Percentiles rank a stretch among this genome's conserved stretches.
Conservation (phyloP, 768 basidiomycete genomes). For the Collybiopsis luxurians region DNA sequence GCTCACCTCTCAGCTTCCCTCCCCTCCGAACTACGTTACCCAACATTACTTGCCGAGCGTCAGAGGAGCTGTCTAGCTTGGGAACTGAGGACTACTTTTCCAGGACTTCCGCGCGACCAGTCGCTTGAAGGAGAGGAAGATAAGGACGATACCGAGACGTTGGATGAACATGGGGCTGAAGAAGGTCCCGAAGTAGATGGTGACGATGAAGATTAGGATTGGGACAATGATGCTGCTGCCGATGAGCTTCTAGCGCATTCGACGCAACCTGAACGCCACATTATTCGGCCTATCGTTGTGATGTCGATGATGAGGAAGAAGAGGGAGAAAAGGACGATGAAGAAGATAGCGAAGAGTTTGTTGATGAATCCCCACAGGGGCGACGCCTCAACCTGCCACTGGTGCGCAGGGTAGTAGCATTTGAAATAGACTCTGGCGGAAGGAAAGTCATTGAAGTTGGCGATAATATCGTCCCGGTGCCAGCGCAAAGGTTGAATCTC, state of each 20-base stretch:
- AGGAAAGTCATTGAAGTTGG: background rate
- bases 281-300: background rate
- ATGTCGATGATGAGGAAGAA: constrained; percentile 15
- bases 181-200: constrained; percentile 18
- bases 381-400: background rate
- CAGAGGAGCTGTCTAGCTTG: constrained; percentile 39
- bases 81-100: constrained; percentile 15
- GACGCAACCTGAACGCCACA: background rate
- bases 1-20: constrained; percentile 19
- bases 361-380: constrained; percentile 23
- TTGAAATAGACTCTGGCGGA: constrained; percentile 13
- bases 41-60: constrained; percentile 39
- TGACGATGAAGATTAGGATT: constrained; percentile 20
- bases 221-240: constrained; percentile 16
- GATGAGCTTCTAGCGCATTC: background rate
- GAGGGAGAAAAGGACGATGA: constrained; percentile 38
- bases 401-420: constrained; percentile 13
- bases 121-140: constrained; percentile 24
- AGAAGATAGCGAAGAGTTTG: constrained; percentile 32
- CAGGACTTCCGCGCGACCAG: constrained; percentile 31
- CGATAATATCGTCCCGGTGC: constrained; percentile 6
- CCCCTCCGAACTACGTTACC: constrained; percentile 27
- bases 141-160: constrained; percentile 14
- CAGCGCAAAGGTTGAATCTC: constrained; percentile 4
- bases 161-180: constrained; percentile 11